Evolutionary conservation across 345 rosid species (phyloP).

Genomic region (Lepidium africanum): DNA sequence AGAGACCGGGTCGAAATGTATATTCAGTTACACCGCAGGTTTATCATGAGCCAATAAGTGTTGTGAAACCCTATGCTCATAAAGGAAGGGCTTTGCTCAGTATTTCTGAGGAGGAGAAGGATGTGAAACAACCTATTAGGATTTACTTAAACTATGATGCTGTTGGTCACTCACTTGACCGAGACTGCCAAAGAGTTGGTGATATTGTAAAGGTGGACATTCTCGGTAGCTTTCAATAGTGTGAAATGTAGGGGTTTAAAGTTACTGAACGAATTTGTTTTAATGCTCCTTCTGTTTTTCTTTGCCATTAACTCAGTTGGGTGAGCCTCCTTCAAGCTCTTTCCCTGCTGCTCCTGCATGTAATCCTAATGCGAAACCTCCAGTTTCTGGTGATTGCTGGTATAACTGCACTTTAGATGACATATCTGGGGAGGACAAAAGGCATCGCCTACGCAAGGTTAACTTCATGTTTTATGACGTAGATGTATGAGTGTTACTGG

Average conservation of each 20-base stretch:
- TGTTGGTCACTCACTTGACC: conserved; percentile 85
- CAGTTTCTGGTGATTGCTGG: conserved; percentile 91
- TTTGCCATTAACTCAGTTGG: conserved; percentile 44
- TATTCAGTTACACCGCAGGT: conserved; percentile 87
- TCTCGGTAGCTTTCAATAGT: neutral
- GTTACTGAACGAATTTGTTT: conserved; percentile 2
- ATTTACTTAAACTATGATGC: conserved; percentile 96
- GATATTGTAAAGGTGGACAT: conserved; percentile 80
- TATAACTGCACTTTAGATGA: conserved; percentile 93
- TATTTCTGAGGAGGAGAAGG: conserved; percentile 37
- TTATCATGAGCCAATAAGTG: conserved; percentile 43
- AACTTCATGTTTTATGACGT: neutral
- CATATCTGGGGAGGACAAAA: conserved; percentile 84
- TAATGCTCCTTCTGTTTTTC: conserved; percentile 4
- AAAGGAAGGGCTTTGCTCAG: conserved; percentile 81
- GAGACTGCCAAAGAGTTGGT: conserved; percentile 84
- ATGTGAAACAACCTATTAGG: conserved; percentile 79
- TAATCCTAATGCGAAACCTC: conserved; percentile 69
- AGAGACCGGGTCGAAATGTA: conserved; percentile 71
- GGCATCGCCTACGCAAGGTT: conserved; percentile 86
- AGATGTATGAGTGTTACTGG: neutral
- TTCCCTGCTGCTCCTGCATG: conserved; percentile 56
- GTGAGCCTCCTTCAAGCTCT: conserved; percentile 71
- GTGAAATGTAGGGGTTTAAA: neutral
- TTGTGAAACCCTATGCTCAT: conserved; percentile 33